Evolutionary conservation across 352 stramenopile species (phyloP).

Genomic region (Pelagophyceae sp.): DNA sequence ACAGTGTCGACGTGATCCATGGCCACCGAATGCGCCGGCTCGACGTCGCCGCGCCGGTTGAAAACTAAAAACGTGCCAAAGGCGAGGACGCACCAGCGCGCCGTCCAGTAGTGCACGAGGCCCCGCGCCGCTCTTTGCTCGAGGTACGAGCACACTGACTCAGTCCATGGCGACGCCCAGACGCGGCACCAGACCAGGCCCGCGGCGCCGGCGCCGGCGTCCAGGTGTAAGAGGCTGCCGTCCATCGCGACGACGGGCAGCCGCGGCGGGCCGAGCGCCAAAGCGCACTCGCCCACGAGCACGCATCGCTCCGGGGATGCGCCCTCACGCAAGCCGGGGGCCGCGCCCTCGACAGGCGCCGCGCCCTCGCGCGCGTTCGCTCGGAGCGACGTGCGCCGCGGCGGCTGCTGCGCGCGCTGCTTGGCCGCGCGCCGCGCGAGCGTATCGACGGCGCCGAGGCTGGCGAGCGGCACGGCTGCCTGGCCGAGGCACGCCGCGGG

Average conservation of each 20-base stretch:
- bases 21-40: not conserved
- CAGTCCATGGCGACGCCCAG: not conserved
- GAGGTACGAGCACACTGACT: not conserved
- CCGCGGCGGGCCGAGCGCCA: not conserved
- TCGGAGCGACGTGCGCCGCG: not conserved
- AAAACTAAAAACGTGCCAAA: not conserved
- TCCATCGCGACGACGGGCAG: not conserved
- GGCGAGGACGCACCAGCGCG: not conserved
- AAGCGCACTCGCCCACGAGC: not conserved
- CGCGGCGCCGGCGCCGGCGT: not conserved
- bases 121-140: not conserved
- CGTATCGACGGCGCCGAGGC: not conserved
- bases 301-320: not conserved
- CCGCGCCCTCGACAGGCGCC: not conserved
- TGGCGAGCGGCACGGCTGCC: not conserved
- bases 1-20: not conserved
- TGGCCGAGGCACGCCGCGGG: constrained; percentile 12
- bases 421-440: not conserved
- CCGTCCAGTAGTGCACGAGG: not conserved
- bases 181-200: not conserved
- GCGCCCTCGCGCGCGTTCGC: not conserved
- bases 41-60: not conserved
- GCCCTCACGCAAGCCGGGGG: not conserved
- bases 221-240: not conserved
- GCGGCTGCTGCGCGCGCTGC: not conserved